Base-by-base conservation (phyloP, 306 rosid species). In the Canavalia ensiformis region DNA sequence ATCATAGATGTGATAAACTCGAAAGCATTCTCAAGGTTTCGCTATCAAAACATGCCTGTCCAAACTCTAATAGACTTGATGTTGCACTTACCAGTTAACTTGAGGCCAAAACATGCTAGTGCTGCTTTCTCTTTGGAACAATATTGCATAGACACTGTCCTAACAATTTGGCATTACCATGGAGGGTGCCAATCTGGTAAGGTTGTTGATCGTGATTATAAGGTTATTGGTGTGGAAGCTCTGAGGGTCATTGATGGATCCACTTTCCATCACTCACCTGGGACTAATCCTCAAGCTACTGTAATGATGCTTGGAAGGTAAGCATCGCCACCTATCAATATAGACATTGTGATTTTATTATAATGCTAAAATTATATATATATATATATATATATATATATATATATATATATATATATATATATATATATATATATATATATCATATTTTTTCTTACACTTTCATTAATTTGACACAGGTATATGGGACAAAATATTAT, bases 291-390 rank as follows among this genome's bases (percentile, higher is more conserved):
- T 59, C 93, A 93, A 84, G 94, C 97, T 83, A 90, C 94, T 55
- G 87, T 93, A 18, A 93, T 91, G 94, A 91, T 91, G 97, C 91
- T 93, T 58, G 97, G 94, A 81, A 93, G 97, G 97, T 85, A 82
- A 45, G 84, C 60, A 78, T 28, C 9, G n/a, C 1, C 33, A 65
- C 55, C 2, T 45, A 41, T 59, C 6, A 34, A 7, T 71, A 13
- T 12, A 68, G 18, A 72, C 12, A 11, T 47, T 47, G 33, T 44
- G 10, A 51, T 52, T 52, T 59, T 1, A 35, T 31, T 4, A 34
- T 77, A 1, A 9, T 41, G 6, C 31, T 69, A 4, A 75, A 51
- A 12, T 39, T 10, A 10, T 4, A 37, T 18, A 18, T 18, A 18
- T 18, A 18, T 18, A 18, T 18, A 18, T 18, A 18, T 18, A 18